These are phyloP conservation scores for Monosporascus sp. DNA, from an alignment of 2,329 filamentous ascomycete species.

Conservation along the genomic window DNA sequence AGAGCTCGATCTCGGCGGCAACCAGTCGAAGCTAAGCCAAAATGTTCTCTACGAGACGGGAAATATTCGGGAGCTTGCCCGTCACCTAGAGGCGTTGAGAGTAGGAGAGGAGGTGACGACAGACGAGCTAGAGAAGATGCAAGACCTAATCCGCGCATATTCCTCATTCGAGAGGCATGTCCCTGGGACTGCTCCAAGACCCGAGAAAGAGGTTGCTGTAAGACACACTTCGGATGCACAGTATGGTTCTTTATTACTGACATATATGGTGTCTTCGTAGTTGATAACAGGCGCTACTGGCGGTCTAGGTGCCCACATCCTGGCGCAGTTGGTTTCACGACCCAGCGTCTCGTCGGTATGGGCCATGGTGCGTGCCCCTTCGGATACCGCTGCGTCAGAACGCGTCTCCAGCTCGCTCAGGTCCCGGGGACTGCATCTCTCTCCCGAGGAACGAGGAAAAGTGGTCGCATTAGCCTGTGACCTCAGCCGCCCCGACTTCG, in stretches of 20 bases:
- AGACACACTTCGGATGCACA: not conserved
- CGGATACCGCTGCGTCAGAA: conserved; percentile 24
- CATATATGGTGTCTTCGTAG: conserved; percentile 9
- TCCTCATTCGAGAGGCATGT: conserved; percentile 24
- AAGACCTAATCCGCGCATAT: conserved; percentile 31
- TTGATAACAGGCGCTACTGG: conserved; percentile 58
- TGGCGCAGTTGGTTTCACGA: conserved; percentile 52
- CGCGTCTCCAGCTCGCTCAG: conserved; percentile 27
- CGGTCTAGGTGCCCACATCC: conserved; percentile 53
- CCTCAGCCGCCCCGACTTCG: conserved; percentile 34
- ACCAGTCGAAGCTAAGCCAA: conserved; percentile 7
- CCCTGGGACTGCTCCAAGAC: conserved; percentile 11
- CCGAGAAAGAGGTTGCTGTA: conserved; percentile 18
- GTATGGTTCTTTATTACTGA: not conserved
- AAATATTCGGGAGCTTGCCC: conserved; percentile 16
- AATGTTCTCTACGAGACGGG: conserved; percentile 29
- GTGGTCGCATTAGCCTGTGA: conserved; percentile 35
- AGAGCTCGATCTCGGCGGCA: conserved; percentile 19
- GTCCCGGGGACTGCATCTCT: conserved; percentile 29
- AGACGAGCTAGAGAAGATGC: conserved; percentile 28
- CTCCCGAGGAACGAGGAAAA: conserved; percentile 26
- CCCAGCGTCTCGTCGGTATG: conserved; percentile 50
- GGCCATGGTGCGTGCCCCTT: conserved; percentile 41
- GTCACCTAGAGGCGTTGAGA: conserved; percentile 11
- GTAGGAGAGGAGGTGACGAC: conserved; percentile 9